Evolutionary conservation across 768 basidiomycete genomes (phyloP), one percentile per base, ranked within the genome.

Genomic region (Termitomyces sp.): DNA sequence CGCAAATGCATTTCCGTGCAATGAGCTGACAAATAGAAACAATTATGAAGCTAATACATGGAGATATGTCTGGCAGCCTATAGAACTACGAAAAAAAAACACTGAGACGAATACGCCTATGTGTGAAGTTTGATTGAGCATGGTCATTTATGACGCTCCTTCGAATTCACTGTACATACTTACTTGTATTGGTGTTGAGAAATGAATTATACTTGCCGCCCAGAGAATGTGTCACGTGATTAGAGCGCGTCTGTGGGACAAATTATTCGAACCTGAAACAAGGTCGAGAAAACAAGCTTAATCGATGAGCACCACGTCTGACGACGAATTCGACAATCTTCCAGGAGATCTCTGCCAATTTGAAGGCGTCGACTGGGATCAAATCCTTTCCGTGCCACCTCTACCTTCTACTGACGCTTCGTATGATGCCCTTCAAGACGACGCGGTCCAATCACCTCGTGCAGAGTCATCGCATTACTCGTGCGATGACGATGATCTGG

Each of bases 281-380:
- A 32, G 32, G 43, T 44, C 13, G 8, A 22, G 41, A 24, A 26
- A 11, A 10, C 3, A 40, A 16, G 30, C 11, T 16, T 48, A 32
- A 26, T 16, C 36, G 26, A 59, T 55, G 35, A 60, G 41, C 54
- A 74, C 75, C 54, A 74, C 75, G 71, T 72, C 74, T 30, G 72
- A 73, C 55, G 82, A 86, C 63, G 79, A 84, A 55, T 88, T 80
- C 56, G 81, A 82, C 61, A 62, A 68, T 52, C 57, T 83, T 33
- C 78, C 77, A 0, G 85, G 86, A 63, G 77, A 79, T 24, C 81
- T 85, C 57, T 76, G 76, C 3, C 77, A 76, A 16, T 46, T 83
- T 22, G 74, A 78, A 60, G 80, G 78, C 58, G 74, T 82, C 28
- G 74, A 81, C 63, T 81, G 80, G 78, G 70, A 71, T 6, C 56